These are phyloP conservation scores for Mortierella sp. DNA, from an alignment of 371 early-diverging fungal genomes.

Conservation along the genomic window DNA sequence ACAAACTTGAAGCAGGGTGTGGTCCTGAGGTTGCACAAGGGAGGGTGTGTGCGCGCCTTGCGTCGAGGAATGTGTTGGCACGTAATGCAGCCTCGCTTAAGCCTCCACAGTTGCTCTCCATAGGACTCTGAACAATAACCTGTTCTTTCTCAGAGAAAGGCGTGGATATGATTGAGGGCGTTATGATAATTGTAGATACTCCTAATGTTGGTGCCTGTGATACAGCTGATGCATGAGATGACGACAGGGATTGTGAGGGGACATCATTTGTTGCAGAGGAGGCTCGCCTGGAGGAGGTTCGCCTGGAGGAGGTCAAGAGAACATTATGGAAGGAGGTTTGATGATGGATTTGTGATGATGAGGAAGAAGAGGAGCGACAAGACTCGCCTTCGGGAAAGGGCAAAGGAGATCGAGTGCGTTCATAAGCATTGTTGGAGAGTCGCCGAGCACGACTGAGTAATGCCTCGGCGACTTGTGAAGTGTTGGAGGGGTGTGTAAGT, in stretches of 20 bases:
- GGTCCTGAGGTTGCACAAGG: conserved; percentile 19
- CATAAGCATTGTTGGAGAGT: conserved; percentile 44
- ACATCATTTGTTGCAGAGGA: neutral
- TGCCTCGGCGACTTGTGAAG: conserved; percentile 40
- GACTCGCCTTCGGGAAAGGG: conserved; percentile 44
- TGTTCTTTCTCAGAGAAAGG: neutral
- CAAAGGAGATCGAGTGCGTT: conserved; percentile 21
- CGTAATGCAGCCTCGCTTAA: neutral
- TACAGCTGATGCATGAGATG: neutral
- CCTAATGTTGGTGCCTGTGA: neutral
- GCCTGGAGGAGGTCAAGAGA: conserved; percentile 4
- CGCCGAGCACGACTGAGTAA: conserved; percentile 40
- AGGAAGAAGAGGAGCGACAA: neutral
- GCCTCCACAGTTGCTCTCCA: neutral
- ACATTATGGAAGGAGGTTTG: conserved; percentile 10
- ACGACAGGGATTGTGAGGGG: conserved; percentile 7
- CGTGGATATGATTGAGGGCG: neutral
- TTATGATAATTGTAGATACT: neutral
- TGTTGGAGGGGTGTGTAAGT: conserved; percentile 10
- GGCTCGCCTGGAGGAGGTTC: conserved; percentile 14
- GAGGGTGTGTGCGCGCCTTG: conserved; percentile 13
- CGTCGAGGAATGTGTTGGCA: conserved; percentile 23
- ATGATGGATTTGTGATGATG: neutral
- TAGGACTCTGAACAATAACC: conserved; percentile 4
- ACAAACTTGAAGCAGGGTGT: neutral